Evolutionary conservation across 139 green algal species (phyloP), one percentile per base, ranked within the genome.

Genomic region (Chlamydomonas eustigma): DNA sequence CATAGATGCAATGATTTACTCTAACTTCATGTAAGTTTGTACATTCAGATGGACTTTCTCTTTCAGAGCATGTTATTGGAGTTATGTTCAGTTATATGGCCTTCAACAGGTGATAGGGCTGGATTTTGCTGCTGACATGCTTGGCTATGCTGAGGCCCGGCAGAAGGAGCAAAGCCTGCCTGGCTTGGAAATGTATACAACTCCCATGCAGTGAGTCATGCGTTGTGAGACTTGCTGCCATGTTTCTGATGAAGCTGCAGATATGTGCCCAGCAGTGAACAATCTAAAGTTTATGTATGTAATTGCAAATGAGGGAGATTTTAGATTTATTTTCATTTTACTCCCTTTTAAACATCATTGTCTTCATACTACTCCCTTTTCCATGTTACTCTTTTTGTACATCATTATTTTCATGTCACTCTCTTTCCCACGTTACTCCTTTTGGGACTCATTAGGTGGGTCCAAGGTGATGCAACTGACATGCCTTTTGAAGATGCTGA

Each of bases 101-200:
- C 69, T 34, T 22, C 44, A 50, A 1, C 69, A 89, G 82, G 92
- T 98, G 28, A 74, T 89, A 24, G 93, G 92, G 2, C 80, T 99
- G n/a, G 95, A 99, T 85, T 99, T 98, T 81, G 91, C 93, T 8
- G 76, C 78, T 2, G 86, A 95, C 50, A 96, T 97, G 90, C 86
- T 99, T 33, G 76, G 72, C 4, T 88, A 87, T 66, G 81, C 81
- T 0, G 33, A 37, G 4, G 0, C 38, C 2, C 74, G 81, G 2
- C 75, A 83, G 18, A 1, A 25, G 8, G 22, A 75, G 30, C 51
- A 39, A 3, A 8, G 25, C 5, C 44, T 76, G 30, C 71, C 71
- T 68, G 71, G 71, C 2, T 4, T 76, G 2, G 30, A 39, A 30
- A 8, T 12, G 3, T 76, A 76, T 39, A 6, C 33, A 24, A 70